Base-by-base conservation (phyloP, 2,329 filamentous ascomycete species). In the Sarocladium strictum region DNA sequence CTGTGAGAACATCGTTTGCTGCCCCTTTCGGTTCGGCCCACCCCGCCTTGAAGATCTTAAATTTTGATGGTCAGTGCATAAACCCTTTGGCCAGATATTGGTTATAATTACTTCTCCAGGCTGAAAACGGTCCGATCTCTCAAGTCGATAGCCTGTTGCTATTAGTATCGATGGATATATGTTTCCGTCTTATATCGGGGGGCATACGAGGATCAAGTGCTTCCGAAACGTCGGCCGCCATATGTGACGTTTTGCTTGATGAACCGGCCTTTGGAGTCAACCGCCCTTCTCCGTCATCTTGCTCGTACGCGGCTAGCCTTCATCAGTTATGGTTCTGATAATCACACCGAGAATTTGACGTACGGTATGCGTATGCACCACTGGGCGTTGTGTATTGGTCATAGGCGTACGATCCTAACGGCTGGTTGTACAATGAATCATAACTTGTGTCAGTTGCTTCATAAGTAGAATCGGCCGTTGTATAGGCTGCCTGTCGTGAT, bases 21-120 rank as follows among this genome's bases (percentile, higher is more conserved):
- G 64, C 26, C 10, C 77, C 78, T 24, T 67, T 65, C 0, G 79
- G 79, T 49, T 83, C 78, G 9, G 74, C 72, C 79, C 79, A 83
- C 17, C 76, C 63, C 2, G 80, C 71, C 60, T 81, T 83, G 65
- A 82, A 79, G 17, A 83, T 75, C 78, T 80, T 54, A 19, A 2
- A 2, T 23, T 17, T 5, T 32, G 4, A 54, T 7, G 45, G 37
- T 32, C 9, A 57, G 52, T 15, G 12, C 14, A 5, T 19, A n/a
- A n/a, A n/a, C 21, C 23, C n/a, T 7, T 5, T n/a, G 26, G 10
- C 6, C 7, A 38, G n/a, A 7, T 7, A 38, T 7, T 6, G n/a
- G 7, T 5, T 17, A 17, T 3, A 60, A 68, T 57, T 60, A 73
- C 75, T 64, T 69, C 66, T 54, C 75, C 75, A 2, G 73, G 72